Conservation (phyloP, 140 eudicot species). For the Oenanthe javanica region DNA sequence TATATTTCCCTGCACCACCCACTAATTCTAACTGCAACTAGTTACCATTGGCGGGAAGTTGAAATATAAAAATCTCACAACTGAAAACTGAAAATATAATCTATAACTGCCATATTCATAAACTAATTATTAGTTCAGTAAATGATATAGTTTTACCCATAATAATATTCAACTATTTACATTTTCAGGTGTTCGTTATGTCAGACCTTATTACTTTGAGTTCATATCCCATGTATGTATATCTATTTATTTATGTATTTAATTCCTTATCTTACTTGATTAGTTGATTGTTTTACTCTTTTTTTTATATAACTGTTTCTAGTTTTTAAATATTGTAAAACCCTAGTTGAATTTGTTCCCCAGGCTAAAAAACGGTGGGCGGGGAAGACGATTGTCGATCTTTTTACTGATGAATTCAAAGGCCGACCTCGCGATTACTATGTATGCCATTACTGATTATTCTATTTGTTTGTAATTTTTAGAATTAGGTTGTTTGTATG, state of each 20-base stretch:
- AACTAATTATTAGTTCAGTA: too few species aligned
- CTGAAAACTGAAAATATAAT: too few species aligned
- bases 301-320: neutral
- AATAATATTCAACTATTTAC: neutral
- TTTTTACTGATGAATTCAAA: slow-evolving; percentile 82
- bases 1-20: too few species aligned
- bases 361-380: slow-evolving; percentile 93
- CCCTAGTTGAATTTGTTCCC: slow-evolving; percentile 19
- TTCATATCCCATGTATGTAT: slow-evolving; percentile 82
- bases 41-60: too few species aligned
- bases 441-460: slow-evolving; percentile 15
- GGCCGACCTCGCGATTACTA: slow-evolving; percentile 86
- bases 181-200: slow-evolving; percentile 77
- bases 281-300: too few species aligned
- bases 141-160: too few species aligned
- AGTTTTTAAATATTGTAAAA: neutral
- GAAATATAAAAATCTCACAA: too few species aligned
- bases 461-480: too few species aligned
- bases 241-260: neutral
- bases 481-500: neutral
- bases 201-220: slow-evolving; percentile 91
- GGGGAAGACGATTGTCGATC: slow-evolving; percentile 82
- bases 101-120: too few species aligned
- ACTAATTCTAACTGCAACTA: too few species aligned
- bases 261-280: too few species aligned